Evolutionary conservation across 768 basidiomycete species (phyloP), one percentile per base, ranked within the genome.

Genomic region (Coprinellus micaceus): DNA sequence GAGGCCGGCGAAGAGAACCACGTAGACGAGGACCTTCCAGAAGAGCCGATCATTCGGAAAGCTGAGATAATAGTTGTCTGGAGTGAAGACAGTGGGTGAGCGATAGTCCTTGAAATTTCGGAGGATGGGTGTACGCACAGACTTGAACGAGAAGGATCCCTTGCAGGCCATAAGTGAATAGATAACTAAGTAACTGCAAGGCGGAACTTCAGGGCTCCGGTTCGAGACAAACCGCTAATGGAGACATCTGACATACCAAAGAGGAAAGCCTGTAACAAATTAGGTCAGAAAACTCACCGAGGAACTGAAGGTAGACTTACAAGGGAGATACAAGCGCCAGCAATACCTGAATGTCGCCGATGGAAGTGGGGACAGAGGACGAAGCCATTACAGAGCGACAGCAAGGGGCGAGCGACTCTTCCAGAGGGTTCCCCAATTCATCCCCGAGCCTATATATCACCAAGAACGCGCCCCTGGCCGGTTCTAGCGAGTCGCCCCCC

Each of bases 21-120:
- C 24, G 49, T 69, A 68, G 12, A 72, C 69, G 11, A 67, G 52
- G 9, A 48, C 11, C 49, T 70, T 70, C 62, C 66, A 62, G 39
- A 64, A 54, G 10, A 58, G 29, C 3, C 60, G 60, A 45, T 73
- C 72, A 33, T 66, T 68, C 4, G 67, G 66, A 54, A 71, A 71
- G 10, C 65, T 67, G 3, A 64, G 40, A 46, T 68, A 69, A 44
- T 73, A 73, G 36, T 66, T 66, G 39, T 71, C 72, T 73, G 33
- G 22, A 5, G n/a, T n/a, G n/a, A n/a, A n/a, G n/a, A 37, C 13
- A 49, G 30, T 37, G 12, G n/a, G 24, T 45, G 28, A 52, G 15
- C 15, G 44, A 9, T 21, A 6, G 25, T n/a, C n/a, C 3, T 24
- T 17, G 19, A 17, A 28, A 13, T 26, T 10, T 21, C 24, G 39